Percentiles rank a stretch among this genome's conserved stretches.
phyloP scores from a whole-genome alignment of 139 green algal species.

The Bryopsis sp. region DNA sequence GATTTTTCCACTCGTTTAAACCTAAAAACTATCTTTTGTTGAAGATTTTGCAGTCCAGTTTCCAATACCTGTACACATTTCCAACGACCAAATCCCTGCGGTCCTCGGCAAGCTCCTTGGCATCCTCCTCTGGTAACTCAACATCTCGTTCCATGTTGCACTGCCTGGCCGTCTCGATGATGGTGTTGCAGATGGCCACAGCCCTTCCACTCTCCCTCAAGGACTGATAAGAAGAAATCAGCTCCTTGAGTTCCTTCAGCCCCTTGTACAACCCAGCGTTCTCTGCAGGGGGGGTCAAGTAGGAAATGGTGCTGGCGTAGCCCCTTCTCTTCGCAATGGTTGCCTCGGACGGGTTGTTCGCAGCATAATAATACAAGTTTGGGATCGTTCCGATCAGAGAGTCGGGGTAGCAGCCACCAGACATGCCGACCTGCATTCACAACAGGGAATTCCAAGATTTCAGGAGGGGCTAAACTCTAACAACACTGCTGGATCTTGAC shows the following conservation, averaged over 20 bases:
- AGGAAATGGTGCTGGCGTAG: conserved; percentile 99
- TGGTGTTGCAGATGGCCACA: conserved; percentile 83
- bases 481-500: too few relatives aligned
- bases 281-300: conserved; percentile 97
- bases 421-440: conserved; percentile 98
- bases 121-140: conserved; percentile 31
- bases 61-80: conserved; percentile 69
- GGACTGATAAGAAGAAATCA: conserved; percentile 90
- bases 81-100: conserved; percentile 73
- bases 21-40: too few relatives aligned
- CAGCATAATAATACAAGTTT: conserved; percentile 99
- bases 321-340: conserved; percentile 98
- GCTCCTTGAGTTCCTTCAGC: conserved; percentile 92
- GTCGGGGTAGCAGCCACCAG: conserved; percentile 94
- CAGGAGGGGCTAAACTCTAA: too few relatives aligned
- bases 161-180: conserved; percentile 88
- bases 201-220: conserved; percentile 79
- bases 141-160: conserved; percentile 92
- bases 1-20: too few relatives aligned
- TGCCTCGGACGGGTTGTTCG: conserved; percentile 98
- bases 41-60: too few relatives aligned
- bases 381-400: conserved; percentile 91
- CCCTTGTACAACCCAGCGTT: conserved; percentile 99
- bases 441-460: too few relatives aligned
- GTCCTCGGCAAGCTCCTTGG: conserved; percentile 61